phyloP scores from a whole-genome alignment of 106 monocot species.

The Cymbidium sinense region DNA sequence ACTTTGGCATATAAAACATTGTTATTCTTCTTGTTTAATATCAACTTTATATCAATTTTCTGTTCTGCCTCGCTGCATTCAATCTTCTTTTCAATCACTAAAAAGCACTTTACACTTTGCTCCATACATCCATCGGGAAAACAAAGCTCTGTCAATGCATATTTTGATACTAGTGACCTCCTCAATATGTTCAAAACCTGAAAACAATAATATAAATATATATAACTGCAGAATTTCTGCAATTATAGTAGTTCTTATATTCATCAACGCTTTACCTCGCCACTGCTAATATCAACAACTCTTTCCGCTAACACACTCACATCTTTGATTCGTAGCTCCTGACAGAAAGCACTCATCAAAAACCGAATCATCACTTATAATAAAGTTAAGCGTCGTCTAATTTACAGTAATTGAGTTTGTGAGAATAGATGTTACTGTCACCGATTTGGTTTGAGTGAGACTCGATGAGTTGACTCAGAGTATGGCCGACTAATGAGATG shows the following conservation, averaged over 20 bases:
- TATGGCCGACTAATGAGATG: no score
- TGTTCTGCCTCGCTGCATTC: not conserved
- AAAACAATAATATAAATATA: not conserved
- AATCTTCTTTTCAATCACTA: not conserved
- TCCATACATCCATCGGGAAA: not conserved
- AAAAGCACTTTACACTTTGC: not conserved
- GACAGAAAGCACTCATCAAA: not conserved
- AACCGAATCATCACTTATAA: slow-evolving; percentile 23
- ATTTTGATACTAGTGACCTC: not conserved
- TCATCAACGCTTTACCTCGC: slow-evolving; percentile 7
- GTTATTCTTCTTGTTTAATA: not conserved
- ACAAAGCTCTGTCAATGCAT: not conserved
- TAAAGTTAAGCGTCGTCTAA: no score
- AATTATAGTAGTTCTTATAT: not conserved
- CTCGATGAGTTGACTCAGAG: no score
- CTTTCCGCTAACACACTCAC: slow-evolving; percentile 6
- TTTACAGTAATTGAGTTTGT: no score
- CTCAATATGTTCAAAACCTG: not conserved
- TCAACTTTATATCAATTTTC: not conserved
- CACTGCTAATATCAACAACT: not conserved
- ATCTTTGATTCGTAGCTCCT: slow-evolving; percentile 3
- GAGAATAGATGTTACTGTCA: no score
- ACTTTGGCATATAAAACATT: not conserved
- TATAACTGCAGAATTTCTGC: not conserved
- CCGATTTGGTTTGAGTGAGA: no score